phyloP scores from a whole-genome alignment of 768 basidiomycete genomes.

The Suillus alpinus region DNA sequence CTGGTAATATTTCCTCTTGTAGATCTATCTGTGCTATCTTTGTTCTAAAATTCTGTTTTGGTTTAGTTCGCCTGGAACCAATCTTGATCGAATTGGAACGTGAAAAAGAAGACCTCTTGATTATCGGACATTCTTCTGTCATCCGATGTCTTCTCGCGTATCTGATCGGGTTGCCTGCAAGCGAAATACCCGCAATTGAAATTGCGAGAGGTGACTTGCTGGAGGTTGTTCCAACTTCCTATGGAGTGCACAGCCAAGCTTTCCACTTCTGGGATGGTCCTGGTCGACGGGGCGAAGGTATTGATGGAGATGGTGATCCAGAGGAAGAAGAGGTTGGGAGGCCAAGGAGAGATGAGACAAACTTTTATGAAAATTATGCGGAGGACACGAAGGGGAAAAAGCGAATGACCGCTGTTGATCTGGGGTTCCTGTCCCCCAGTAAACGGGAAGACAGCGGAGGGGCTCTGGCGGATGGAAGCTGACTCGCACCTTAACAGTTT shows the following conservation, averaged over 20 bases:
- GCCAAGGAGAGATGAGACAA: slow-evolving; percentile 56
- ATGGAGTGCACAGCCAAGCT: slow-evolving; percentile 87
- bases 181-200: slow-evolving; percentile 97
- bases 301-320: slow-evolving; percentile 30
- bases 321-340: slow-evolving; percentile 13
- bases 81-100: slow-evolving; percentile 91
- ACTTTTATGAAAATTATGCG: slow-evolving; percentile 89
- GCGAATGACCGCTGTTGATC: slow-evolving; percentile 30
- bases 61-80: slow-evolving; percentile 86
- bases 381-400: slow-evolving; percentile 69
- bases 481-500: not conserved
- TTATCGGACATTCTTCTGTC: slow-evolving; percentile 96
- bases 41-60: not conserved
- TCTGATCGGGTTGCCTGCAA: slow-evolving; percentile 89
- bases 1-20: slow-evolving; percentile 45
- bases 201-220: slow-evolving; percentile 95
- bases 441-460: no score
- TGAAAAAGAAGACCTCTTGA: slow-evolving; percentile 90
- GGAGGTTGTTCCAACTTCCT: slow-evolving; percentile 86
- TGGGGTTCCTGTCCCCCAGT: slow-evolving; percentile 19
- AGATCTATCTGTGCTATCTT: not conserved
- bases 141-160: slow-evolving; percentile 94
- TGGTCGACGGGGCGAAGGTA: slow-evolving; percentile 48
- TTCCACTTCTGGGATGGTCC: slow-evolving; percentile 93
- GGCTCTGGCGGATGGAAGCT: not conserved